Evolutionary conservation across 331 rosid genomes (phyloP), one percentile per base, ranked within the genome.

Genomic region (Saraca asoca): DNA sequence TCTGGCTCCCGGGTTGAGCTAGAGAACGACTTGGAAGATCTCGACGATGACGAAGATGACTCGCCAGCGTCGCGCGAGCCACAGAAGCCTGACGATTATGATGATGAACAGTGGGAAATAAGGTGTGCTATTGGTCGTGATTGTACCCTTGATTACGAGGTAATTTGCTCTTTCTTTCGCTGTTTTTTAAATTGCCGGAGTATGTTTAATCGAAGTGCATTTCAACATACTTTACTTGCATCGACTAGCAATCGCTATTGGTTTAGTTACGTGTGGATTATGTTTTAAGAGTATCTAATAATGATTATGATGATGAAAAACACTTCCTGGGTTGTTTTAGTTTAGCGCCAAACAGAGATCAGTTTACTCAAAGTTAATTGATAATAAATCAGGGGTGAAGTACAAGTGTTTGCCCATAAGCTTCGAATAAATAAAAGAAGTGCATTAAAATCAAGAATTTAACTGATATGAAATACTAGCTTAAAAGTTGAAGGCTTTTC

Each of bases 121-220:
- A 88, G 77, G 73, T 84, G 87, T 17, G 57, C 80, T 57, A 90
- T 94, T 76, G 99, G 99, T 64, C 82, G 57, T 69, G 99, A 94
- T 73, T 76, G 82, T 69, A 88, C 96, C 49, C 87, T 94, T 16
- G 99, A 90, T 81, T 83, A 24, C 70, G 97, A 94, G 97, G 98
- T 90, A 58, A 14, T 16, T 13, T 19, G 5, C 10, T 45, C 51
- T 44, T 2, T 7, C 7, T 12, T 55, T 39, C 8, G 17, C 19
- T 7, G 42, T 33, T 42, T 50, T 34, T 2, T 0, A 39, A 7
- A 2, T 39, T 24, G 31, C 3, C 31, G 31, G 2, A 24, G 3
- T 24, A 24, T 24, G 31, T 24, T 24, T 24, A 24, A 24, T 24
- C 31, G 31, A 24, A 24, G 31, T 24, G 31, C 3, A 3, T 24